Evolutionary conservation across 371 early-diverging fungal species (phyloP).

Genomic region (Homolaphlyctis polyrhiza): DNA sequence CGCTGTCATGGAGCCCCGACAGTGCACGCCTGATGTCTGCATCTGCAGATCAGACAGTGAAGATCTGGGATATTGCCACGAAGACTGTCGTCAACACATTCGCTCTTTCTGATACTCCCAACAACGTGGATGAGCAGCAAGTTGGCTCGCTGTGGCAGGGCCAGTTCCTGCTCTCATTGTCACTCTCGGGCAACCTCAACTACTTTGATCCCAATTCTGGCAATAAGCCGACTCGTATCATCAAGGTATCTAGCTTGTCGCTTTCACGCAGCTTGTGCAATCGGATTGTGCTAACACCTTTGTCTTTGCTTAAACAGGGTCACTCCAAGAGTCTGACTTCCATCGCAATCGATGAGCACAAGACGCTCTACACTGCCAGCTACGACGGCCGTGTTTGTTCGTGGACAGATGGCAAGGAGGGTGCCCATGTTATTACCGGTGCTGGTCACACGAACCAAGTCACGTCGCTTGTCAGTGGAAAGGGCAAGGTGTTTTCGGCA

Average conservation of each 20-base stretch:
- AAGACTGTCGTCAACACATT: conserved; percentile 48
- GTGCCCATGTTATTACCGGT: conserved; percentile 39
- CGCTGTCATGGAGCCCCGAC: conserved; percentile 85
- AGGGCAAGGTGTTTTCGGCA: conserved; percentile 48
- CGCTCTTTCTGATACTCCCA: conserved; percentile 18
- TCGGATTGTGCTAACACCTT: neutral
- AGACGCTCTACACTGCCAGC: conserved; percentile 75
- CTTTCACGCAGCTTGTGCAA: neutral
- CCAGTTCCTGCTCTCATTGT: conserved; percentile 65
- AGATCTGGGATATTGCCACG: conserved; percentile 85
- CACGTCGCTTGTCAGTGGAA: conserved; percentile 39
- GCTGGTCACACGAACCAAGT: conserved; percentile 69
- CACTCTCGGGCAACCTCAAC: conserved; percentile 76
- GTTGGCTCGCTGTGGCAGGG: conserved; percentile 91
- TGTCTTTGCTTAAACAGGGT: conserved; percentile 53
- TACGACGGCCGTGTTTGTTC: conserved; percentile 84
- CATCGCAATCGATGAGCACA: conserved; percentile 32
- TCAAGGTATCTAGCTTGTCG: conserved; percentile 37
- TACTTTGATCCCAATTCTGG: conserved; percentile 60
- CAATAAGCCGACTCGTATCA: conserved; percentile 44
- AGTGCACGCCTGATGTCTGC: conserved; percentile 70
- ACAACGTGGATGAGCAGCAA: conserved; percentile 72
- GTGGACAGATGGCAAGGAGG: conserved; percentile 49
- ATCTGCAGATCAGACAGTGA: conserved; percentile 82
- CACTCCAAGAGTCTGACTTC: conserved; percentile 86